phyloP scores from a whole-genome alignment of 495 filamentous ascomycete genomes.

The Darksidea phi region DNA sequence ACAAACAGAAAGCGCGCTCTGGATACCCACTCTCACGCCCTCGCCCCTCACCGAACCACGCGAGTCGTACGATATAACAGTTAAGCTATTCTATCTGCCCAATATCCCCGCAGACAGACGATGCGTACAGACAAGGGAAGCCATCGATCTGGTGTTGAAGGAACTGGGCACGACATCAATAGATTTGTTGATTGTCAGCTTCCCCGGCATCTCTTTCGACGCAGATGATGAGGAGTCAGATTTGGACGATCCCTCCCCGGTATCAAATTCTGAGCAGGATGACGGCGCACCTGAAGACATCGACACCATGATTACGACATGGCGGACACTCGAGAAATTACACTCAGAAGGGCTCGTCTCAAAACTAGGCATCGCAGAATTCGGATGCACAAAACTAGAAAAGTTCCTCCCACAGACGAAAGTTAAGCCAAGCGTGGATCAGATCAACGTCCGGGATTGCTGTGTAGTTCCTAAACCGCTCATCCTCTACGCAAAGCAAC shows the following conservation, averaged over 20 bases:
- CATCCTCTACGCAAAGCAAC: slow-evolving; percentile 76
- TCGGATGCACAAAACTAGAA: slow-evolving; percentile 75
- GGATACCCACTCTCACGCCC: slow-evolving; percentile 76
- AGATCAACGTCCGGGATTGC: slow-evolving; percentile 97
- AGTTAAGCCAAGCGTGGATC: slow-evolving; percentile 80
- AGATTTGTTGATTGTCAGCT: slow-evolving; percentile 88
- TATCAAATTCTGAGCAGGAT: slow-evolving; percentile 38
- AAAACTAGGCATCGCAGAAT: slow-evolving; percentile 83
- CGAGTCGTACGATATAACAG: slow-evolving; percentile 83
- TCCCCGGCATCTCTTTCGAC: slow-evolving; percentile 90
- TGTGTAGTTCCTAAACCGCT: slow-evolving; percentile 92
- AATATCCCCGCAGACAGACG: slow-evolving; percentile 61
- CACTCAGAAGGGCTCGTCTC: slow-evolving; percentile 67
- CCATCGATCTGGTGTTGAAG: slow-evolving; percentile 72
- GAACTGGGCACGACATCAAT: slow-evolving; percentile 73
- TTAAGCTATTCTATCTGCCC: slow-evolving; percentile 89
- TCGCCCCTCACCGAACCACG: slow-evolving; percentile 71
- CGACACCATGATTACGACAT: slow-evolving; percentile 64
- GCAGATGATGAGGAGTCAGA: slow-evolving; percentile 73
- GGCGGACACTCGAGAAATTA: slow-evolving; percentile 70
- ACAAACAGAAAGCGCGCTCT: slow-evolving; percentile 58
- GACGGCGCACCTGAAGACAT: slow-evolving; percentile 55
- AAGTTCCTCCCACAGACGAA: slow-evolving; percentile 63
- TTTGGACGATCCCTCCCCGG: slow-evolving; percentile 51
- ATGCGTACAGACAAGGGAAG: slow-evolving; percentile 67